Evolutionary conservation across 2,329 filamentous ascomycete species (phyloP).

Genomic region (Beauveria caledonica): DNA sequence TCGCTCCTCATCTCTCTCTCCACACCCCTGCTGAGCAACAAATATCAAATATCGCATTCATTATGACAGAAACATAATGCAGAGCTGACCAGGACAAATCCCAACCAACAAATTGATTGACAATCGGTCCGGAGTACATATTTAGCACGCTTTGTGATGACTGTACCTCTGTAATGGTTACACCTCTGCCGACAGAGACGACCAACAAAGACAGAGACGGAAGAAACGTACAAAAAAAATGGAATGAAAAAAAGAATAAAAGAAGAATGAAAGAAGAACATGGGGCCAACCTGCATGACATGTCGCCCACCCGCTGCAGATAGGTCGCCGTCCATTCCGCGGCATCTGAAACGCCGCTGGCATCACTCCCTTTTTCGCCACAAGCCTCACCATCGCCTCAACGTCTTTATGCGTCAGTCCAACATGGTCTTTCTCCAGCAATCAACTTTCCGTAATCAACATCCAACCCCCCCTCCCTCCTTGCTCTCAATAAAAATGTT

Average conservation of each 20-base stretch:
- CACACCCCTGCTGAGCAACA: neutral
- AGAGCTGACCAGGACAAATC: no score
- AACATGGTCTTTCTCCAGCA: no score
- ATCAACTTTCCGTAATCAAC: no score
- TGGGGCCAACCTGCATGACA: neutral
- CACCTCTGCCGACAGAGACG: no score
- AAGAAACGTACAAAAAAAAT: neutral
- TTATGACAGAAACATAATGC: neutral
- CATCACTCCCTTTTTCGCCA: neutral
- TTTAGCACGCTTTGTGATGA: no score
- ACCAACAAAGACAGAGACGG: no score
- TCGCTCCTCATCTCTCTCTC: neutral
- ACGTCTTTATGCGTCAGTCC: neutral
- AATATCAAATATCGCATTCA: neutral
- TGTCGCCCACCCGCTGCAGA: neutral
- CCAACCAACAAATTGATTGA: no score
- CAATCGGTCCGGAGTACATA: no score
- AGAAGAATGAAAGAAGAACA: neutral
- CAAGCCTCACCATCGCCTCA: neutral
- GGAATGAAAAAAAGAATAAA: neutral
- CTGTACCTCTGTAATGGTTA: no score
- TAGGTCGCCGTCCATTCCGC: neutral
- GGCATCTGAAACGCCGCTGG: neutral
- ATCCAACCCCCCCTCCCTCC: no score
- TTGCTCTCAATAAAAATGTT: no score